Conservation (phyloP, 352 stramenopile genomes). For the Phytophthora litchii region DNA sequence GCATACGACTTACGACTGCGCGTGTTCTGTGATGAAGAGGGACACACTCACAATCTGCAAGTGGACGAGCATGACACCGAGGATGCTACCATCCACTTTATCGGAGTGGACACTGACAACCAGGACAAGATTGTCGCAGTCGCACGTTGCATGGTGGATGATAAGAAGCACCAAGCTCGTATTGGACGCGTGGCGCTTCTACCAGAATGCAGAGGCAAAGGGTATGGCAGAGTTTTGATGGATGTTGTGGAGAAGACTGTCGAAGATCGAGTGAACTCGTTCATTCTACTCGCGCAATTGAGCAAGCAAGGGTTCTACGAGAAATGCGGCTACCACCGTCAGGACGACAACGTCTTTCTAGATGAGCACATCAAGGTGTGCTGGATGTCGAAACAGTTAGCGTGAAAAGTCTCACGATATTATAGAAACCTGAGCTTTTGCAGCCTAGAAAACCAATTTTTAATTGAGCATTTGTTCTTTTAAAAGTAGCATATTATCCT, state of each 20-base stretch:
- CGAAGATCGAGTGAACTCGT: slow-evolving; percentile 1
- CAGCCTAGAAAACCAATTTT: not conserved
- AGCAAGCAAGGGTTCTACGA: slow-evolving; percentile 11
- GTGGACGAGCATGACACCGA: slow-evolving; percentile 10
- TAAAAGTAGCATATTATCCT: too few species aligned
- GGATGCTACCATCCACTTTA: slow-evolving; percentile 8
- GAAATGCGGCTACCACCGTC: slow-evolving; percentile 3
- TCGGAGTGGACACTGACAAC: slow-evolving; percentile 7
- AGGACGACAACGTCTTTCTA: slow-evolving; percentile 9
- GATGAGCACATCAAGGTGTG: slow-evolving; percentile 16
- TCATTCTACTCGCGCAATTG: slow-evolving; percentile 5
- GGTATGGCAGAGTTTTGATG: slow-evolving; percentile 6
- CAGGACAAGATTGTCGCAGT: slow-evolving; percentile 7
- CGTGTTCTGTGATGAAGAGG: slow-evolving; percentile 8
- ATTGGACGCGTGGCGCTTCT: slow-evolving; percentile 14
- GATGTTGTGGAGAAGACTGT: slow-evolving; percentile 8
- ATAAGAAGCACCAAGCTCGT: slow-evolving; percentile 2
- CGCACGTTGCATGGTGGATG: slow-evolving; percentile 5
- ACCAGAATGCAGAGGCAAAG: slow-evolving; percentile 4
- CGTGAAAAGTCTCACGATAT: not conserved
- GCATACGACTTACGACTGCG: slow-evolving; percentile 5
- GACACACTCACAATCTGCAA: slow-evolving; percentile 3
- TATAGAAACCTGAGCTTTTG: too few species aligned
- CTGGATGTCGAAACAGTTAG: slow-evolving; percentile 7
- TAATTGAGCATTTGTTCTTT: slow-evolving; percentile 23